These are phyloP conservation scores for Galerina sulciceps DNA, from an alignment of 768 basidiomycete genomes.

Conservation along the genomic window DNA sequence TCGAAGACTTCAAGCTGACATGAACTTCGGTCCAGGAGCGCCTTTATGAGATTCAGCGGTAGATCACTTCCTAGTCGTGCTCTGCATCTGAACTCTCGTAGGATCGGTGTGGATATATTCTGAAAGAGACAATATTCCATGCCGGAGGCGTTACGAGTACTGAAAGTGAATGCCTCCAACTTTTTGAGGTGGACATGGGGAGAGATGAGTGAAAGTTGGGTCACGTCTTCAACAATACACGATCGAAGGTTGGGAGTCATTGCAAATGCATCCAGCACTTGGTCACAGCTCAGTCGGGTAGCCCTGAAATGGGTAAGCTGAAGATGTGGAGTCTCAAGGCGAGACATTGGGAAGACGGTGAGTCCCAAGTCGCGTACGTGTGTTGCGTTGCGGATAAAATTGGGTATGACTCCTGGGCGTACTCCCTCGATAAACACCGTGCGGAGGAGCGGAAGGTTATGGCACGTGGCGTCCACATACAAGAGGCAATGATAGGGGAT, in stretches of 20 bases:
- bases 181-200: too few relatives aligned
- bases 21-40: background rate
- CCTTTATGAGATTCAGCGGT: background rate
- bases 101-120: background rate
- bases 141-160: too few relatives aligned
- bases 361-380: background rate
- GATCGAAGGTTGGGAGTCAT: slow-evolving; percentile 1
- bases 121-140: background rate
- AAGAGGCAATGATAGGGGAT: background rate
- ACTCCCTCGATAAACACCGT: background rate
- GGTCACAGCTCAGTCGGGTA: background rate
- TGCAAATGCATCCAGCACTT: background rate
- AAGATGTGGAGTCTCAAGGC: background rate
- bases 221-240: background rate
- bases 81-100: background rate
- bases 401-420: background rate
- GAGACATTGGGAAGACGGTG: background rate
- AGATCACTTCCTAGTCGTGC: background rate
- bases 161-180: too few relatives aligned
- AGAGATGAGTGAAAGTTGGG: too few relatives aligned
- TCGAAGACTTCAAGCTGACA: background rate
- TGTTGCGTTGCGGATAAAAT: background rate
- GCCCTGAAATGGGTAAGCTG: slow-evolving; percentile 4
- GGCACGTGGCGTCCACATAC: background rate
- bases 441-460: background rate